Conservation (phyloP, 2,329 filamentous ascomycete species). For the Elsinoe arachidis region DNA sequence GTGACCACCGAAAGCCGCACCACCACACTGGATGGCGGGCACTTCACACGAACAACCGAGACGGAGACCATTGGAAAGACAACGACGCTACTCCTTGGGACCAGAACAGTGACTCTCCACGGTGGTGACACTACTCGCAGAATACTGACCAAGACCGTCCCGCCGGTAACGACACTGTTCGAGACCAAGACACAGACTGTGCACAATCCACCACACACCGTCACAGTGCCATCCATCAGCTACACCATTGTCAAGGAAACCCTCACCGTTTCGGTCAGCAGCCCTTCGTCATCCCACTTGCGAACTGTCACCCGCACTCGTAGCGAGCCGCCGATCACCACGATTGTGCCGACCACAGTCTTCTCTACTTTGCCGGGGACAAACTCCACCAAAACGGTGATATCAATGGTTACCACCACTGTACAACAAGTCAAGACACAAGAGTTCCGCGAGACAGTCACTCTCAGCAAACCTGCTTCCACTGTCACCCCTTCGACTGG, state of each 20-base stretch:
- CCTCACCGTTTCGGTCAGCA: too few relatives aligned
- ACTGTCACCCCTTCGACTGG: background rate
- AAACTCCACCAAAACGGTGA: background rate
- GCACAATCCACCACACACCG: background rate
- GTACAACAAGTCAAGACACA: background rate
- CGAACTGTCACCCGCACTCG: background rate
- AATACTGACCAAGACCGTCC: background rate
- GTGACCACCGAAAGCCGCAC: background rate
- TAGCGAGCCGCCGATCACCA: constrained; percentile 2
- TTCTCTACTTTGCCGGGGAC: background rate
- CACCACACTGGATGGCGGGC: background rate
- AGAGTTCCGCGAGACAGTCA: background rate
- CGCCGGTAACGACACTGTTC: background rate
- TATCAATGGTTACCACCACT: background rate
- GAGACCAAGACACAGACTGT: background rate
- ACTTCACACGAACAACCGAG: background rate
- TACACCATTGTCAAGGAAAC: too few relatives aligned
- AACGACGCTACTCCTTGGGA: background rate
- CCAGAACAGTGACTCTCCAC: background rate
- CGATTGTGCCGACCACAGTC: constrained; percentile 4
- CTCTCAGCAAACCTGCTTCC: background rate
- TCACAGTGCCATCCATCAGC: too few relatives aligned
- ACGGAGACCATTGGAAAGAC: background rate
- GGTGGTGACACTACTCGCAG: background rate
- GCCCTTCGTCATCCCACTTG: background rate